A percentile compares a stretch with the other conserved stretches of the same genome.
phyloP scores from a whole-genome alignment of 768 basidiomycete genomes.

The Calocybe cyanea region DNA sequence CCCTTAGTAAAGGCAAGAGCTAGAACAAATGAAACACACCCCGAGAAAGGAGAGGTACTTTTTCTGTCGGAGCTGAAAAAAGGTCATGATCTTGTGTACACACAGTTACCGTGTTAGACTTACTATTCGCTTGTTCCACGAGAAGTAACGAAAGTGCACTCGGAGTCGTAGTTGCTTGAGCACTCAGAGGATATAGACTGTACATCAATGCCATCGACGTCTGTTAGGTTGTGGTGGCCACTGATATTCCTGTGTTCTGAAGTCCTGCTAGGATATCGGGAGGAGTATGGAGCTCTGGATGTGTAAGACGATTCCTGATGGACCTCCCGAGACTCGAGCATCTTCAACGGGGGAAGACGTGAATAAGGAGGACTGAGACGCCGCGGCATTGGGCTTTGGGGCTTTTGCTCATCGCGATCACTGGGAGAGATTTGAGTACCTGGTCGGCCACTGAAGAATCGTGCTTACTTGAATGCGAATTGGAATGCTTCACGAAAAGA shows the following conservation, averaged over 20 bases:
- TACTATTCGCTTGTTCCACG: conserved; percentile 7
- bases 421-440: not conserved
- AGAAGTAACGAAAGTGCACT: conserved; percentile 1
- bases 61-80: not conserved
- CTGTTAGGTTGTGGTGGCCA: not conserved
- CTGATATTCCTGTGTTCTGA: too few species aligned
- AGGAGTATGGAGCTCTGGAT: not conserved
- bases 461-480: conserved; percentile 9
- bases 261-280: too few species aligned
- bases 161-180: conserved; percentile 2
- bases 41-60: not conserved
- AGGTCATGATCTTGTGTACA: not conserved
- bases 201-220: not conserved
- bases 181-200: conserved; percentile 5
- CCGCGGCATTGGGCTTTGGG: not conserved
- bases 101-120: not conserved
- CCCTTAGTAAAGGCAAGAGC: not conserved
- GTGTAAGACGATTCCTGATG: not conserved
- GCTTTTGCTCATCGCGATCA: not conserved
- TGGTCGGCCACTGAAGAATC: not conserved
- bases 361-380: not conserved
- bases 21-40: conserved; percentile 1
- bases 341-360: not conserved
- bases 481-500: conserved; percentile 18
- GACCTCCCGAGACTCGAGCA: not conserved